A percentile compares a stretch with the other conserved stretches of the same genome.
Conservation (phyloP, 2,329 filamentous ascomycete species). For the Pestalotiopsis sp. region DNA sequence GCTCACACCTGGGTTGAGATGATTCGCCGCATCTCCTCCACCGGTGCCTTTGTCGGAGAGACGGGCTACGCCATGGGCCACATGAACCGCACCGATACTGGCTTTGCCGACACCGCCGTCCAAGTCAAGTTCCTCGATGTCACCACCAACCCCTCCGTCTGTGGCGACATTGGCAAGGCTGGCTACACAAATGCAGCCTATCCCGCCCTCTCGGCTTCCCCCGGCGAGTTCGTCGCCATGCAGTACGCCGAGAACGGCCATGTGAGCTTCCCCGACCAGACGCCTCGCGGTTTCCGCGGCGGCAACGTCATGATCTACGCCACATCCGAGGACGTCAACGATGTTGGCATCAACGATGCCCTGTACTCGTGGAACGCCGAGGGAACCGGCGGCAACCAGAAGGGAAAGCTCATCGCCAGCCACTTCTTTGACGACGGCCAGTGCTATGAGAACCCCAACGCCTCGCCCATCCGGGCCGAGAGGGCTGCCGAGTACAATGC, state of each 20-base stretch:
- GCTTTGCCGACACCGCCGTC: slow-evolving; percentile 61
- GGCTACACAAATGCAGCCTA: slow-evolving; percentile 59
- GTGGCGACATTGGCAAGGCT: slow-evolving; percentile 64
- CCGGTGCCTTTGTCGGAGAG: slow-evolving; percentile 72
- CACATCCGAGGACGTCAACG: slow-evolving; percentile 58
- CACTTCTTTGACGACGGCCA: slow-evolving; percentile 88
- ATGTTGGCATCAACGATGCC: slow-evolving; percentile 47
- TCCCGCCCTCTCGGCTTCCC: slow-evolving; percentile 58
- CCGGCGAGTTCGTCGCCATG: slow-evolving; percentile 68
- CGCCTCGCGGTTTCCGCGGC: slow-evolving; percentile 59
- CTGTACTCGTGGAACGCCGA: slow-evolving; percentile 77
- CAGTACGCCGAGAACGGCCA: slow-evolving; percentile 78
- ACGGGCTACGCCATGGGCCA: slow-evolving; percentile 78
- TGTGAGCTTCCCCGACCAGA: slow-evolving; percentile 63
- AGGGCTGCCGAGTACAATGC: slow-evolving; percentile 62
- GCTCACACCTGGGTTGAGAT: slow-evolving; percentile 87
- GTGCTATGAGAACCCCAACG: slow-evolving; percentile 79
- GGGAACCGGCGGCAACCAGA: slow-evolving; percentile 78
- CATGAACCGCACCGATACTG: slow-evolving; percentile 55
- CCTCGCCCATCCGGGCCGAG: slow-evolving; percentile 52
- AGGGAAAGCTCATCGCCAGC: slow-evolving; percentile 74
- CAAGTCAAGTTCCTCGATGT: slow-evolving; percentile 57
- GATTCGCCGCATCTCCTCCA: slow-evolving; percentile 68
- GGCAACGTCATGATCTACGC: slow-evolving; percentile 79
- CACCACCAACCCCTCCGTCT: slow-evolving; percentile 54